phyloP scores from a whole-genome alignment of 345 rosid genomes.

The Acer saccharum region DNA sequence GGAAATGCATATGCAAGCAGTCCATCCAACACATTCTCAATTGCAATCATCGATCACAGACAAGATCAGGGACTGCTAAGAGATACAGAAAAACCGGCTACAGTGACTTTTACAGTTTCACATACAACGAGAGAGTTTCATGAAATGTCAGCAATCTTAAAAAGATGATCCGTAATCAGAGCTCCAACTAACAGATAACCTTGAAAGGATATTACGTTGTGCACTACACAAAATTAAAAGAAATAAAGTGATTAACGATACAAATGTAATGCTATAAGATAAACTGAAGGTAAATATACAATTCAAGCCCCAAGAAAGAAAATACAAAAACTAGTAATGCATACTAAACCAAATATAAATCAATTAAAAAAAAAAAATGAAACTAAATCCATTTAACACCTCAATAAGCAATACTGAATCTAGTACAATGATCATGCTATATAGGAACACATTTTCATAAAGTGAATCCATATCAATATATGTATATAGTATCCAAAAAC shows the following conservation, averaged over 20 bases:
- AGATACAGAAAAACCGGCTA: background rate
- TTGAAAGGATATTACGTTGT: background rate
- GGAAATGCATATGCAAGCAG: slow-evolving; percentile 16
- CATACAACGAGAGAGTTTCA: background rate
- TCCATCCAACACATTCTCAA: slow-evolving; percentile 8
- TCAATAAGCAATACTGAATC: background rate
- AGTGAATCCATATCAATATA: background rate
- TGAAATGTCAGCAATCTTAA: background rate
- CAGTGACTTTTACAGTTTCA: slow-evolving; percentile 9
- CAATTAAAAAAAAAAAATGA: background rate
- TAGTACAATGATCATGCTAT: background rate
- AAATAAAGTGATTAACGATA: background rate
- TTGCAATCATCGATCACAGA: slow-evolving; percentile 15
- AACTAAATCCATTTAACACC: slow-evolving; percentile 6
- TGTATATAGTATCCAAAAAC: background rate
- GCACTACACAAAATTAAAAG: background rate
- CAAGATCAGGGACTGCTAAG: slow-evolving; percentile 1
- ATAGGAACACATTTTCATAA: background rate
- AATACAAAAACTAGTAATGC: background rate
- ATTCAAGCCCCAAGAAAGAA: background rate
- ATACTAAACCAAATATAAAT: background rate
- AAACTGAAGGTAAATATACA: background rate
- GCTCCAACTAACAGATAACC: background rate
- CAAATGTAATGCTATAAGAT: background rate
- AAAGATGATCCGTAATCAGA: background rate